These are phyloP conservation scores for Amanita brunnescens DNA, from an alignment of 768 basidiomycete genomes.

Conservation along the genomic window DNA sequence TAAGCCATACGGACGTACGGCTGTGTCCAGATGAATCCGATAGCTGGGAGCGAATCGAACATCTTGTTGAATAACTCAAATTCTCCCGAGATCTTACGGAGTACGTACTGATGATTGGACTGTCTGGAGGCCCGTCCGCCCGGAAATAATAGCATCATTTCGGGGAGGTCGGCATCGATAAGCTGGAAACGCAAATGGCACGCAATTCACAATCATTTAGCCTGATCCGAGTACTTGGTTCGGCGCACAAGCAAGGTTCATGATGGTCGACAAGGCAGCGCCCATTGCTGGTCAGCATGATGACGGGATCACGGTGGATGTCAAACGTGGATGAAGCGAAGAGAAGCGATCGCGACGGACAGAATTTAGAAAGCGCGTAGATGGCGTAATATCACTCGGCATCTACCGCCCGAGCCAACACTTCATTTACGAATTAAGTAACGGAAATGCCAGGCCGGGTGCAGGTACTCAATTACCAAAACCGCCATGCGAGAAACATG, in stretches of 20 bases:
- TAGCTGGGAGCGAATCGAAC: not conserved
- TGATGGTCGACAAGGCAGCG: constrained; percentile 9
- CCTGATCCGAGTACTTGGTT: constrained; percentile 2
- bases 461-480: not conserved
- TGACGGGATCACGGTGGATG: not conserved
- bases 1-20: constrained; percentile 6
- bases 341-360: constrained; percentile 19
- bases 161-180: not conserved
- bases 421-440: not conserved
- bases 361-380: constrained; percentile 1
- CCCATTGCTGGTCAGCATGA: not conserved
- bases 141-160: not conserved
- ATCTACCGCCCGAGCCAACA: not conserved
- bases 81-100: constrained; percentile 3
- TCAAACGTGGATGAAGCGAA: not conserved
- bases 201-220: constrained; percentile 1
- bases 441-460: not conserved
- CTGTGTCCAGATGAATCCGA: not conserved
- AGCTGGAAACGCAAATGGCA: not conserved
- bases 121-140: not conserved
- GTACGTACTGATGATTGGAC: constrained; percentile 2
- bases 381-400: not conserved
- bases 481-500: not conserved
- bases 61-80: not conserved
- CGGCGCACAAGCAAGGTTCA: constrained; percentile 1